A percentile compares a stretch with the other conserved stretches of the same genome.
These are phyloP conservation scores for Geotrichum fermentans DNA, from an alignment of 1,139 yeast species.

Conservation along the genomic window DNA sequence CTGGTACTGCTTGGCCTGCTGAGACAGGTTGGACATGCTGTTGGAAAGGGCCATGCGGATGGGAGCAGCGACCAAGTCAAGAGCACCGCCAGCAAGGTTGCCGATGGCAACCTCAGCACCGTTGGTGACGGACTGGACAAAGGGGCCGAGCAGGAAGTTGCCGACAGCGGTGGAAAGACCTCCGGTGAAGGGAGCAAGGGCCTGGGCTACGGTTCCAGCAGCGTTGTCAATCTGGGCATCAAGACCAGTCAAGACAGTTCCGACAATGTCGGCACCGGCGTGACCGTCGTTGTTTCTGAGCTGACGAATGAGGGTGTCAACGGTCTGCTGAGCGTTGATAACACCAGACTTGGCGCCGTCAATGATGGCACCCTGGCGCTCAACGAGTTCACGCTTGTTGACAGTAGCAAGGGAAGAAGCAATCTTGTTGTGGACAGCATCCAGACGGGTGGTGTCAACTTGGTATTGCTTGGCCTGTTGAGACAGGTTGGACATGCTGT, in stretches of 20 bases:
- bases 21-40: conserved; percentile 19
- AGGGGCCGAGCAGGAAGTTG: conserved; percentile 28
- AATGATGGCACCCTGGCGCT: conserved; percentile 6
- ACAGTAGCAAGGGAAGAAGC: conserved; percentile 7
- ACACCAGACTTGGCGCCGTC: conserved; percentile 21
- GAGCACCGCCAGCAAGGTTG: conserved; percentile 26
- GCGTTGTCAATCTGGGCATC: conserved; percentile 27
- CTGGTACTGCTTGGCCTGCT: conserved; percentile 21
- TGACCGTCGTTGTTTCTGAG: conserved; percentile 22
- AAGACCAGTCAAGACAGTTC: conserved; percentile 12
- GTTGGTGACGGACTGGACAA: conserved; percentile 30
- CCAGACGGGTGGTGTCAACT: conserved; percentile 21
- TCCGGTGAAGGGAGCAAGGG: conserved; percentile 29
- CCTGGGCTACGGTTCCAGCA: conserved; percentile 23
- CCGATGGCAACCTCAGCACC: conserved; percentile 30
- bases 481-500: conserved; percentile 20
- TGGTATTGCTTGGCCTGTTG: conserved; percentile 21
- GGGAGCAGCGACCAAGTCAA: conserved; percentile 22
- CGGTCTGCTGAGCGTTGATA: conserved; percentile 26
- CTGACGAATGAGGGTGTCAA: conserved; percentile 23
- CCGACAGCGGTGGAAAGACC: conserved; percentile 29
- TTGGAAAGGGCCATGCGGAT: conserved; percentile 13
- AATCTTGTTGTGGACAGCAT: conserved; percentile 13
- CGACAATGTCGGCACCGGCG: conserved; percentile 19
- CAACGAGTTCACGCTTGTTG: neutral